Conservation (phyloP, 2,329 filamentous ascomycete genomes). For the Ophiostoma sp. region DNA sequence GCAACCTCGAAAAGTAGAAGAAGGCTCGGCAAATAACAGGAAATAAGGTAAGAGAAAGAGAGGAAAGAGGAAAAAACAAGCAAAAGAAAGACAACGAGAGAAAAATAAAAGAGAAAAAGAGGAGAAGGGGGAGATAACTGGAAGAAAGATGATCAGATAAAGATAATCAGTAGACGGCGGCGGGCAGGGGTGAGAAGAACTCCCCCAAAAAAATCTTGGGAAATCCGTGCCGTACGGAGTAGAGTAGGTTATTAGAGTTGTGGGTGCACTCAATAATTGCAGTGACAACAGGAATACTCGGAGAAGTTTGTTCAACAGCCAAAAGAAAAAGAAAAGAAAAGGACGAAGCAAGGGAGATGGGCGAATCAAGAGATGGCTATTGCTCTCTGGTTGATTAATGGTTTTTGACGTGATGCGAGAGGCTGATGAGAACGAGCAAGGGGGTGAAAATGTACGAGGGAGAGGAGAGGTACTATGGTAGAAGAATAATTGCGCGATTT, state of each 20-base stretch:
- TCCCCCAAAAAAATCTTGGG: neutral
- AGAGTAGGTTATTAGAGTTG: neutral
- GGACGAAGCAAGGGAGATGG: neutral
- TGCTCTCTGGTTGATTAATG: neutral
- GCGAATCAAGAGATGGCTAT: neutral
- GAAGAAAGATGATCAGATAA: slow-evolving; percentile 16
- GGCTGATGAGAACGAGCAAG: neutral
- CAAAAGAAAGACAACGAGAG: neutral
- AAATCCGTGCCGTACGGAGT: neutral
- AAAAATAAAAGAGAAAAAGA: neutral
- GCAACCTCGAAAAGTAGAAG: slow-evolving; percentile 12
- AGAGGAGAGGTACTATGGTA: neutral
- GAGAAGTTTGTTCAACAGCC: neutral
- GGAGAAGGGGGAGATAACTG: neutral
- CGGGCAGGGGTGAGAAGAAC: neutral
- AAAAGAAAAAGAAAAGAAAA: neutral
- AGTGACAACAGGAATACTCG: neutral
- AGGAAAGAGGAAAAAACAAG: neutral
- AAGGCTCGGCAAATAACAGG: neutral
- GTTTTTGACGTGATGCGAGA: neutral
- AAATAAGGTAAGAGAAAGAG: neutral
- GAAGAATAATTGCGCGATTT: slow-evolving; percentile 7
- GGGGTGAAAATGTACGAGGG: neutral
- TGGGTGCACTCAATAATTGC: neutral
- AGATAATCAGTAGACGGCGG: neutral